These are phyloP conservation scores for Cryphonectria radicalis DNA, from an alignment of 2,329 filamentous ascomycete species.

Conservation along the genomic window DNA sequence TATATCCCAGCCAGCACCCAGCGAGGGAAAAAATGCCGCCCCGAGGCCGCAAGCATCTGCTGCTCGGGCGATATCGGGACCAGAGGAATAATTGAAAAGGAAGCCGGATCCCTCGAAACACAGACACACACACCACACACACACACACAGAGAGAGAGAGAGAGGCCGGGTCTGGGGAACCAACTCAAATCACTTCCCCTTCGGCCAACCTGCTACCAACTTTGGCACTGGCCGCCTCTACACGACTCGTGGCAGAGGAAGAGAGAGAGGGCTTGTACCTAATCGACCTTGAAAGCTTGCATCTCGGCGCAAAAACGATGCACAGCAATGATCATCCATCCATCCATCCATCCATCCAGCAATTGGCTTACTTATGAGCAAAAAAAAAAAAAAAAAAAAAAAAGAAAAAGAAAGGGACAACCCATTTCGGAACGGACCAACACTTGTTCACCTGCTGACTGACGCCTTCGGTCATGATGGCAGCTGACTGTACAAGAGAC, in stretches of 20 bases:
- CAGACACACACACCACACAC: no score
- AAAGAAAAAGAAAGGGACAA: not conserved
- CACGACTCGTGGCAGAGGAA: slow-evolving; percentile 22
- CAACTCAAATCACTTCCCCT: not conserved
- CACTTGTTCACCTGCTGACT: not conserved
- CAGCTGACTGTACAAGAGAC: slow-evolving; percentile 2
- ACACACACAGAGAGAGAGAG: not conserved
- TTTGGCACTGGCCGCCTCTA: slow-evolving; percentile 20
- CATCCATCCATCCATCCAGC: not conserved
- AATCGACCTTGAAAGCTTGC: not conserved
- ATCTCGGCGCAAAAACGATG: slow-evolving; percentile 3
- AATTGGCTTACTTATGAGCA: not conserved
- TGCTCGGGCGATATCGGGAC: slow-evolving; percentile 31
- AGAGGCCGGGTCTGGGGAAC: not conserved
- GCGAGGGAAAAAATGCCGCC: slow-evolving; percentile 33
- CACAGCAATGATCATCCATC: not conserved
- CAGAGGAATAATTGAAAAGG: slow-evolving; percentile 20
- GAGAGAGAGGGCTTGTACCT: not conserved
- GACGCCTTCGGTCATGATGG: not conserved
- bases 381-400: slow-evolving; percentile 8
- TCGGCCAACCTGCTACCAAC: slow-evolving; percentile 9
- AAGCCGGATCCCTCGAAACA: slow-evolving; percentile 12
- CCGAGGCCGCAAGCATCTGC: slow-evolving; percentile 26
- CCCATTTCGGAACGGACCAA: not conserved
- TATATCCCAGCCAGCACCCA: slow-evolving; percentile 32